Evolutionary conservation across 306 rosid genomes (phyloP).

Genomic region (Quercus wislizeni): DNA sequence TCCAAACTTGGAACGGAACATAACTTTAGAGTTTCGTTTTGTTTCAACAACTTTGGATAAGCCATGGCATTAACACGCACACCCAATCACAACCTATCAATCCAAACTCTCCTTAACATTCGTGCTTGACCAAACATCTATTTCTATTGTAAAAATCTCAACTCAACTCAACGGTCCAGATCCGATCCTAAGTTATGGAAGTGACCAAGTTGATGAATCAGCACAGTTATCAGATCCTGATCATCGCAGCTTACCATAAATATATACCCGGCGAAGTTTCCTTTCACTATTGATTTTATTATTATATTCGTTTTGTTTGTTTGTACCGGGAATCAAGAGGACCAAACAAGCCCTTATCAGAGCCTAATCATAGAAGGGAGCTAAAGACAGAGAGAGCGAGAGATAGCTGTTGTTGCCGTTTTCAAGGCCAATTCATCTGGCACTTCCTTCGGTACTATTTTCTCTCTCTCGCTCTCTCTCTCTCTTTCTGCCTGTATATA

Average conservation of each 20-base stretch:
- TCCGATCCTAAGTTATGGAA: not conserved
- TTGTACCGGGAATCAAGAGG: constrained; percentile 38
- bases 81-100: not conserved
- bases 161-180: not conserved
- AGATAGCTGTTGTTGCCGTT: constrained; percentile 9
- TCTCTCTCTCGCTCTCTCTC: constrained; percentile 12
- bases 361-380: constrained; percentile 27
- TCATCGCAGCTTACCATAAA: not conserved
- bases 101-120: not conserved
- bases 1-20: not conserved
- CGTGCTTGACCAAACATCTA: not conserved
- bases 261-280: not conserved
- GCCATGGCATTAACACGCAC: not conserved
- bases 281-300: too few relatives aligned
- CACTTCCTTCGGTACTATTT: constrained; percentile 48
- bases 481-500: constrained; percentile 6
- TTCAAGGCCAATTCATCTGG: constrained; percentile 29
- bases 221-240: too few relatives aligned
- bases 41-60: not conserved
- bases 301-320: constrained; percentile 28
- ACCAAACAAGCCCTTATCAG: constrained; percentile 72
- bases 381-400: constrained; percentile 1
- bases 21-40: not conserved
- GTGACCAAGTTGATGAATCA: not conserved
- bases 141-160: not conserved